phyloP scores from a whole-genome alignment of 805 yeast species.

The Phaffomyces opuntiae region DNA sequence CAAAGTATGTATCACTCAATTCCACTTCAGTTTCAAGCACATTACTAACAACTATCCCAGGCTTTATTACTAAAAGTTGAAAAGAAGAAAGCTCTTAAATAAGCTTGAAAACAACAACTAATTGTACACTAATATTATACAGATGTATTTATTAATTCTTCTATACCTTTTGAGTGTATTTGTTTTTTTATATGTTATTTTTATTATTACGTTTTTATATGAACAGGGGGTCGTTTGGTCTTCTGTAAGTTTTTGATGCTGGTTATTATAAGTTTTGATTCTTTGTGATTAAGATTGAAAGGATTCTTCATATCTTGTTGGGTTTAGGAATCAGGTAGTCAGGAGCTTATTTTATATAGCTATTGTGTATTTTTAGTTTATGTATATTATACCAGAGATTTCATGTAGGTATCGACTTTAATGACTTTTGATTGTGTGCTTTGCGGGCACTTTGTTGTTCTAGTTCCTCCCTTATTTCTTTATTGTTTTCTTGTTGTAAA shows the following conservation, averaged over 20 bases:
- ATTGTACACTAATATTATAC: not conserved
- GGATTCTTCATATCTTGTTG: not conserved
- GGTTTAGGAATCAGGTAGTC: not conserved
- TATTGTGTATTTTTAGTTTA: constrained; percentile 8
- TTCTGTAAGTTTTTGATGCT: no score
- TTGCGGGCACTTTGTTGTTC: no score
- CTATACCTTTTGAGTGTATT: not conserved
- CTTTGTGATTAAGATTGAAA: no score
- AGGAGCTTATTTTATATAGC: not conserved
- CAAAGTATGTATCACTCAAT: constrained; percentile 10
- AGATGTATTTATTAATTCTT: constrained; percentile 1
- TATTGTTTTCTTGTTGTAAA: not conserved
- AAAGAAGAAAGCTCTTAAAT: constrained; percentile 14
- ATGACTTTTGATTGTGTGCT: no score
- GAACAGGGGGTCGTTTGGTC: not conserved
- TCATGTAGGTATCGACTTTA: no score
- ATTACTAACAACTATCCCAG: not conserved
- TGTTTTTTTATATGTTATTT: not conserved
- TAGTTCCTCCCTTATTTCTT: not conserved
- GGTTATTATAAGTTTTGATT: no score
- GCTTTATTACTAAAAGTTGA: constrained; percentile 17
- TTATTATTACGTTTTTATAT: not conserved
- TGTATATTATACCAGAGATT: constrained; percentile 3
- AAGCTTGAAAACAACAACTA: not conserved
- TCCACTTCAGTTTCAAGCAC: not conserved